Evolutionary conservation across 352 stramenopile species (phyloP).

Genomic region (Phytopythium cucurbitacearum): DNA sequence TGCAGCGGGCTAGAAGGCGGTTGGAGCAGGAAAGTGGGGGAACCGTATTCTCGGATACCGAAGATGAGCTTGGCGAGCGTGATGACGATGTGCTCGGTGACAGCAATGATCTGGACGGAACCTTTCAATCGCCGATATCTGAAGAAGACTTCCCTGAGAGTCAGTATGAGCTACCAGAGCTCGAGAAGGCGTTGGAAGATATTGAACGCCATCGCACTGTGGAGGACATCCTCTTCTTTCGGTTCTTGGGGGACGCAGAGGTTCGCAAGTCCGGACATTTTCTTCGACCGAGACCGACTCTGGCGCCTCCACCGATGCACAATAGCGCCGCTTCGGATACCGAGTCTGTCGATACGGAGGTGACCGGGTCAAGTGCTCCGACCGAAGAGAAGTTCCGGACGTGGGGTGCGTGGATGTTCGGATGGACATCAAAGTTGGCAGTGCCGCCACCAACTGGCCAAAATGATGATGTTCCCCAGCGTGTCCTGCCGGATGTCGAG

Average conservation of each 20-base stretch:
- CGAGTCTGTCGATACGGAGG: constrained; percentile 77
- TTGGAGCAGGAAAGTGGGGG: constrained; percentile 4
- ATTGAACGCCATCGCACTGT: constrained; percentile 71
- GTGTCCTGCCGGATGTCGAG: constrained; percentile 74
- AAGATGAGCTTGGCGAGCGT: constrained; percentile 24
- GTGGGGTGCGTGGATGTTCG: constrained; percentile 86
- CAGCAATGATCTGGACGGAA: background rate
- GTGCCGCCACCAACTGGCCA: constrained; percentile 23
- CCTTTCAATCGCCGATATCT: background rate
- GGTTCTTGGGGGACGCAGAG: constrained; percentile 67
- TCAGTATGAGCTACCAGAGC: constrained; percentile 8
- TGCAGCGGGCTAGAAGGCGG: constrained; percentile 24
- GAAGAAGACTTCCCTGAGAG: constrained; percentile 10
- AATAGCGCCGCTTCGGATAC: constrained; percentile 56
- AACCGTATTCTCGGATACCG: constrained; percentile 36
- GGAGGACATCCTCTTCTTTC: constrained; percentile 85
- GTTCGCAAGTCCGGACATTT: constrained; percentile 28
- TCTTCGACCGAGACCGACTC: constrained; percentile 11
- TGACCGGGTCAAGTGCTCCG: constrained; percentile 63
- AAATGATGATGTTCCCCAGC: constrained; percentile 22
- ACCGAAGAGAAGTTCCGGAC: constrained; percentile 71
- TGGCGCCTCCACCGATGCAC: constrained; percentile 40
- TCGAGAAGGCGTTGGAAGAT: constrained; percentile 46
- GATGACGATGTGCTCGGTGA: constrained; percentile 2
- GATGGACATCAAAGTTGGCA: constrained; percentile 72